Base-by-base conservation (phyloP, 2,329 filamentous ascomycete genomes). In the Microcyclosporella mali region DNA sequence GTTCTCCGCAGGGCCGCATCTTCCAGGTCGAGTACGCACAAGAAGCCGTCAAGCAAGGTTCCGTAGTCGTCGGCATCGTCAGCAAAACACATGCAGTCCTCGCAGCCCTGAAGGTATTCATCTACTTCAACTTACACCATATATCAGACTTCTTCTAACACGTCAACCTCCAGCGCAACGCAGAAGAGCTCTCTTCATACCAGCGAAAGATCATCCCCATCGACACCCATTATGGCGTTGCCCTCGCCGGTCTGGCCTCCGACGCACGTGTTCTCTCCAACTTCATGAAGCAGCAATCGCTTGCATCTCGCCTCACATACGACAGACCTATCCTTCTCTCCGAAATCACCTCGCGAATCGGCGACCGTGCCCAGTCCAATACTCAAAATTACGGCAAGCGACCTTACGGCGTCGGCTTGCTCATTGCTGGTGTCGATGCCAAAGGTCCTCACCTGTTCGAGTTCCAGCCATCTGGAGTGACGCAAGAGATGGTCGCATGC, bases 211-310 rank as follows among this genome's bases (percentile, higher is more conserved):
- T 98, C 65, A 95, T 98, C 70, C 80, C 84, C 59, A 84, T 98
- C 71, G 92, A 98, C 70, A 86, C 90, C 61, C 92, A 98, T 70
- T 84, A 92, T 59, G 92, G 89, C 56, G 82, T 98, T 61, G 88
- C 90, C 61, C 94, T 98, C 61, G 92, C 92, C 56, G 92, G 92
- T 59, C 86, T 98, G 50, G 92, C 92, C 56, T 95, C 90, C 46
- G 92, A 98, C 70, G 92, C 90, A 64, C 92, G 92, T 63, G 92
- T 98, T 59, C 88, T 98, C 59, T 95, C 89, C 76, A 98, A 98
- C 80, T 98, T 95, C 76, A 97, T 98, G 90, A 97, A 95, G 76
- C 88, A 95, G 72, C 92, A 97, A 73, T 94, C 88, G 52, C 87
- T 98, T 61, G 85, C 87, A 61, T 90, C 92, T 60, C 88, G 90